Percentiles rank a stretch among this genome's conserved stretches.
Conservation (phyloP, 352 stramenopile genomes). For the Globisporangium carolinianum region DNA sequence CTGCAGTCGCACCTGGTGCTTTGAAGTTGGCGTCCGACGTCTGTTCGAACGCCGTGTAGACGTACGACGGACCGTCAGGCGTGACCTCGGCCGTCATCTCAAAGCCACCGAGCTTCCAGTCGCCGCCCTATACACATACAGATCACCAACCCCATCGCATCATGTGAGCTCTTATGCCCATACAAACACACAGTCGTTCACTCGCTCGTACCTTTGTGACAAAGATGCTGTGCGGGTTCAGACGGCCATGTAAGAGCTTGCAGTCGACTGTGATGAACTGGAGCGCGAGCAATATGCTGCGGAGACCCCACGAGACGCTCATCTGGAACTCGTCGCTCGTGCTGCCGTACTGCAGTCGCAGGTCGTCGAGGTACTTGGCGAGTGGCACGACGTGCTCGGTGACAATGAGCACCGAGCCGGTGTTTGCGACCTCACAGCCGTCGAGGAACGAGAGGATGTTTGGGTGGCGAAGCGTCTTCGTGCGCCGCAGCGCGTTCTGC, state of each 20-base stretch:
- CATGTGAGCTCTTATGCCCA: background rate
- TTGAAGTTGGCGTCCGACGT: conserved; percentile 77
- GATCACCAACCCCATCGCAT: background rate
- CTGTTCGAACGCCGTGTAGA: conserved; percentile 82
- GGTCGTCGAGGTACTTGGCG: conserved; percentile 78
- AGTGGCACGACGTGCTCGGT: conserved; percentile 92
- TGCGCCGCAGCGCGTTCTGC: conserved; percentile 88
- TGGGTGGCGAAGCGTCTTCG: conserved; percentile 93
- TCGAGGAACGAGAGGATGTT: conserved; percentile 90
- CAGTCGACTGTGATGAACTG: conserved; percentile 93
- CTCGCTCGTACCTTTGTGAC: conserved; percentile 76
- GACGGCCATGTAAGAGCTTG: conserved; percentile 89
- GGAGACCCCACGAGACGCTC: conserved; percentile 90
- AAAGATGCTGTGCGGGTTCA: conserved; percentile 89
- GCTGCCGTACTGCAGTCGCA: conserved; percentile 53
- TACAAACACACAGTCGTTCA: background rate
- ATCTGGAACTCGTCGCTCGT: conserved; percentile 69
- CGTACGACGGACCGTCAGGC: conserved; percentile 64
- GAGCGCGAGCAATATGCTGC: conserved; percentile 89
- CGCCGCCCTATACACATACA: conserved; percentile 53
- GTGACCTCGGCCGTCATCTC: conserved; percentile 87
- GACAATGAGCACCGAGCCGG: conserved; percentile 89
- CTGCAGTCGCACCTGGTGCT: conserved; percentile 44
- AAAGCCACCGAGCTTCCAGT: conserved; percentile 95
- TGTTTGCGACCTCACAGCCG: conserved; percentile 62